Conservation (phyloP, 1,284 basidiomycete species). For the Wallemia ichthyophaga region DNA sequence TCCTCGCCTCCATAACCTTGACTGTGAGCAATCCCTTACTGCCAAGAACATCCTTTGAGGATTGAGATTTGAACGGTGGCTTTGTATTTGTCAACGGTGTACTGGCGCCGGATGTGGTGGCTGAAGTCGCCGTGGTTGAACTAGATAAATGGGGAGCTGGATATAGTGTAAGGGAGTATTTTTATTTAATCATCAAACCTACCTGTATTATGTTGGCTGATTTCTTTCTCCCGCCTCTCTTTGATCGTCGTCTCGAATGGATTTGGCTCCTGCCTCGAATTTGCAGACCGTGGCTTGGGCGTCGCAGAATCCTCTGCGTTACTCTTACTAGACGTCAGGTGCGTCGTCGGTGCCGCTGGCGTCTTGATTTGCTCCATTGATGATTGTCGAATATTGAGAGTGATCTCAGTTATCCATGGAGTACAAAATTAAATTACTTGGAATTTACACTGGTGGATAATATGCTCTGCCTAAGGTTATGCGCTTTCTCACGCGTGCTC, state of each 20-base stretch:
- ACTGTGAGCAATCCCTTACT: slow-evolving; percentile 58
- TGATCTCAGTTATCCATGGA: not conserved
- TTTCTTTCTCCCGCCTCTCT: not conserved
- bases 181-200: too few relatives aligned
- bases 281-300: not conserved
- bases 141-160: not conserved
- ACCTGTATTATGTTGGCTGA: too few relatives aligned
- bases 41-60: not conserved
- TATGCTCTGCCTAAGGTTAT: not conserved
- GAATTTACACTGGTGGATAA: not conserved
- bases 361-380: not conserved
- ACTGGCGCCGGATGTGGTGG: not conserved
- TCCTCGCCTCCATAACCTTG: slow-evolving; percentile 73
- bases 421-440: not conserved
- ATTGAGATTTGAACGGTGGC: not conserved
- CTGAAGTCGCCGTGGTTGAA: not conserved
- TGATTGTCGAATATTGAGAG: too few relatives aligned
- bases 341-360: not conserved
- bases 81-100: not conserved
- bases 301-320: not conserved
- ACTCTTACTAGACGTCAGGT: not conserved
- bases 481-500: not conserved
- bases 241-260: not conserved
- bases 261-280: not conserved
- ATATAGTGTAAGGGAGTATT: too few relatives aligned